Evolutionary conservation across 345 rosid genomes (phyloP).

Genomic region (Gossypium herbaceum): DNA sequence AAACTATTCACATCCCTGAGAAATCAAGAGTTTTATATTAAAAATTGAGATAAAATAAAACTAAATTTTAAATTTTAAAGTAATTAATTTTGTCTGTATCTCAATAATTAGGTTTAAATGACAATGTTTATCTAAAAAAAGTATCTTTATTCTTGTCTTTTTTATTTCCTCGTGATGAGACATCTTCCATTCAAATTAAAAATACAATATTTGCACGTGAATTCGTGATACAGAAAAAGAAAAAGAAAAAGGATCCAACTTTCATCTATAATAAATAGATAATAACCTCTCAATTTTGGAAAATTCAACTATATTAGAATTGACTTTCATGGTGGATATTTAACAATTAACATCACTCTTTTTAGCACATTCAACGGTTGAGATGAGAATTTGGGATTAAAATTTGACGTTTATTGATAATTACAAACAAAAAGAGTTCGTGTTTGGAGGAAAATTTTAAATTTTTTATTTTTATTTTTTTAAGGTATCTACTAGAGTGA

Average conservation of each 20-base stretch:
- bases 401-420: constrained; percentile 1
- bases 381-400: neutral
- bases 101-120: no score
- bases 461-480: no score
- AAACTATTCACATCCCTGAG: no score
- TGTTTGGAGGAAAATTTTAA: no score
- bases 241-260: neutral
- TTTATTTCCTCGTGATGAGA: neutral
- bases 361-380: neutral
- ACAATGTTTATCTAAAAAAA: no score
- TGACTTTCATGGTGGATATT: neutral
- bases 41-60: no score
- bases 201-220: neutral
- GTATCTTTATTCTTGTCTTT: no score
- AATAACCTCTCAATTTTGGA: neutral
- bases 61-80: no score
- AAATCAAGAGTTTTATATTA: no score
- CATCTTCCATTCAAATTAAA: neutral
- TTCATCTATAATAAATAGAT: neutral
- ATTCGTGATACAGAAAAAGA: neutral
- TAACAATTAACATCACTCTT: neutral
- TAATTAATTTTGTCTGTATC: no score
- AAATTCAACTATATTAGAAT: neutral
- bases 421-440: neutral
- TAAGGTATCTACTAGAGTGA: no score